Conservation (phyloP, 1,139 yeast species). For the Blastobotrys serpentis region DNA sequence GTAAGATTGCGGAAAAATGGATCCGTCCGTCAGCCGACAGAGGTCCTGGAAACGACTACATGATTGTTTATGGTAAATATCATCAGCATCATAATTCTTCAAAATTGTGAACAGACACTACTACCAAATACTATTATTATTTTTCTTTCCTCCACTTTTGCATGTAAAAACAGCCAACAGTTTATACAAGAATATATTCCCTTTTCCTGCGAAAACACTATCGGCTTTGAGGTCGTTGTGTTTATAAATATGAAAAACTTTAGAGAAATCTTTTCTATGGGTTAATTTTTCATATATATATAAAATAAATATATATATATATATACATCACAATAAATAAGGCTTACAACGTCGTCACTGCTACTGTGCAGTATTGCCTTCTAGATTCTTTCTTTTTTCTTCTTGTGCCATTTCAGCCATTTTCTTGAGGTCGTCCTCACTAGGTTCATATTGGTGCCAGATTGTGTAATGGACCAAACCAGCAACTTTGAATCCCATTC, state of each 20-base stretch:
- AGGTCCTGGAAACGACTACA: conserved; percentile 4
- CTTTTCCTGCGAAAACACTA: too few species aligned
- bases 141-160: too few species aligned
- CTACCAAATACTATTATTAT: too few species aligned
- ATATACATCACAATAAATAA: not conserved
- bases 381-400: not conserved
- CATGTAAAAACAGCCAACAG: too few species aligned
- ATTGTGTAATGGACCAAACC: conserved; percentile 87
- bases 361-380: not conserved
- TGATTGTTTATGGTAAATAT: not conserved
- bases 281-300: too few species aligned
- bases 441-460: conserved; percentile 92
- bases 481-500: conserved; percentile 75
- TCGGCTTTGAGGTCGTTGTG: too few species aligned
- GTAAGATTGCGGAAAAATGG: conserved; percentile 9
- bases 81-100: not conserved
- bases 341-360: not conserved
- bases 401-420: conserved; percentile 63
- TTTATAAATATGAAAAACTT: too few species aligned
- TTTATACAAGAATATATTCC: too few species aligned
- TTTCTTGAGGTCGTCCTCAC: conserved; percentile 82
- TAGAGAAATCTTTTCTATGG: too few species aligned
- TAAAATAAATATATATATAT: too few species aligned
- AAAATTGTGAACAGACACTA: too few species aligned
- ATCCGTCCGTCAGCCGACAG: conserved; percentile 5